A percentile compares a stretch with the other conserved stretches of the same genome.
These are phyloP conservation scores for Colletotrichum cordylinicola DNA, from an alignment of 2,329 filamentous ascomycete species.

Conservation along the genomic window DNA sequence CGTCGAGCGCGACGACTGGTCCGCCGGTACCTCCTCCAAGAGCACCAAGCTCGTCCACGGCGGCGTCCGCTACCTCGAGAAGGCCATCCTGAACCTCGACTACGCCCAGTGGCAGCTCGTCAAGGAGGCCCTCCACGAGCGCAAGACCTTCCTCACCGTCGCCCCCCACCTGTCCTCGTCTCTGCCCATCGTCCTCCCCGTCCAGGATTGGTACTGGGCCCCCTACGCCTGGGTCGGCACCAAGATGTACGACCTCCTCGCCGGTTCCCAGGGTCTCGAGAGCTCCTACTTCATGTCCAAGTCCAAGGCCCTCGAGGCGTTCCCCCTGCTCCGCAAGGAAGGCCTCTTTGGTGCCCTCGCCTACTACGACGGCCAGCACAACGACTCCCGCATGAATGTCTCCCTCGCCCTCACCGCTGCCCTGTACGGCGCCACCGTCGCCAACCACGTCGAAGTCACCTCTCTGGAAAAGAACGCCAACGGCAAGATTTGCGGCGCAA, in stretches of 20 bases:
- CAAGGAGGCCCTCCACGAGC: conserved; percentile 81
- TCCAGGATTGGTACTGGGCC: conserved; percentile 84
- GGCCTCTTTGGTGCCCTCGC: conserved; percentile 79
- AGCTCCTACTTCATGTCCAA: conserved; percentile 82
- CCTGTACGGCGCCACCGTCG: conserved; percentile 79
- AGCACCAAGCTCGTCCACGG: conserved; percentile 88
- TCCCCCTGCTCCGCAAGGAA: conserved; percentile 78
- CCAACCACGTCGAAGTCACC: conserved; percentile 84
- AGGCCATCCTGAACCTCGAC: conserved; percentile 85
- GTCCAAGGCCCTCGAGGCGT: conserved; percentile 77
- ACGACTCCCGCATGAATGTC: conserved; percentile 88
- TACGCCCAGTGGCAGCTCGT: conserved; percentile 84
- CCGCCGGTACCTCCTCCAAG: conserved; percentile 82
- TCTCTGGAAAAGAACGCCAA: conserved; percentile 72
- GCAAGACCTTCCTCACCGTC: conserved; percentile 83
- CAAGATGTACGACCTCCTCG: conserved; percentile 82
- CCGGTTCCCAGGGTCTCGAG: conserved; percentile 82
- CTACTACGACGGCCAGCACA: conserved; percentile 88
- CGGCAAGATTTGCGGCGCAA: conserved; percentile 74
- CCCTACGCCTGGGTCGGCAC: conserved; percentile 75
- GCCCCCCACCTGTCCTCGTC: conserved; percentile 82
- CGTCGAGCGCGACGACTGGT: conserved; percentile 85
- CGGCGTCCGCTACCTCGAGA: conserved; percentile 84
- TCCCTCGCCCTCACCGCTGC: conserved; percentile 82
- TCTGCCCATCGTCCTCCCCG: conserved; percentile 83